Base-by-base conservation (phyloP, 2,329 filamentous ascomycete species). In the Stagonosporopsis chrysanthemi region DNA sequence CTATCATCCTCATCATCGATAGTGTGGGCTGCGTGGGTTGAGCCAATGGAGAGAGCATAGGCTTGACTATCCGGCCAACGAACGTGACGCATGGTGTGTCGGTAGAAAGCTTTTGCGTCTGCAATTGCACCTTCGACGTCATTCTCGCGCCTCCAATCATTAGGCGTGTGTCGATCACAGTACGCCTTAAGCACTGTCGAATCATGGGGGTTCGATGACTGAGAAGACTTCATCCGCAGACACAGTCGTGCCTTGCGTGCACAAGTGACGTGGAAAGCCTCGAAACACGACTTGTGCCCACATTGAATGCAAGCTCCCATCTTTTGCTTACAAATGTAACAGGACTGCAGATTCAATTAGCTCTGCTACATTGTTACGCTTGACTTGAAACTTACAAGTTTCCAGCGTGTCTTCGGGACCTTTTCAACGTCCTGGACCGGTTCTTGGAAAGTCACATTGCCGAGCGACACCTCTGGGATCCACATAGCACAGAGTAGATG, bases 291-390 rank as follows among this genome's bases (percentile, higher is more conserved):
- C 78, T 97, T 98, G 80, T 98, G 97, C 59, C 93, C 92, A 77
- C 95, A 99, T 76, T 99, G 95, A 59, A 99, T 97, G 76, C 94
- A 98, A 38, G 95, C 94, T 22, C 95, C 95, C 95, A 99, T 99
- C 68, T 89, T 90, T 78, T 99, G 95, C 64, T 92, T 90, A 79
- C 95, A 99, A 55, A 99, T 96, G 76, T 99, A 99, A 79, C 95
- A 99, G 38, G 86, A 88, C 71, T 82, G 56, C 22, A 14, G 1
- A 1, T 31, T 14, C 23, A 7, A 52, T 75, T 49, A 75, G 65
- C 24, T n/a, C 6, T 14, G 36, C 8, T 11, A 36, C 8, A 35
- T 9, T 23, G 3, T 14, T 6, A 6, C 1, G n/a, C 7, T 28
- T 7, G 5, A 4, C 1, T 4, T 17, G 22, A 14, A 36, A 58